Evolutionary conservation across 306 rosid genomes (phyloP), one percentile per base, ranked within the genome.

Genomic region (Prunus armeniaca): DNA sequence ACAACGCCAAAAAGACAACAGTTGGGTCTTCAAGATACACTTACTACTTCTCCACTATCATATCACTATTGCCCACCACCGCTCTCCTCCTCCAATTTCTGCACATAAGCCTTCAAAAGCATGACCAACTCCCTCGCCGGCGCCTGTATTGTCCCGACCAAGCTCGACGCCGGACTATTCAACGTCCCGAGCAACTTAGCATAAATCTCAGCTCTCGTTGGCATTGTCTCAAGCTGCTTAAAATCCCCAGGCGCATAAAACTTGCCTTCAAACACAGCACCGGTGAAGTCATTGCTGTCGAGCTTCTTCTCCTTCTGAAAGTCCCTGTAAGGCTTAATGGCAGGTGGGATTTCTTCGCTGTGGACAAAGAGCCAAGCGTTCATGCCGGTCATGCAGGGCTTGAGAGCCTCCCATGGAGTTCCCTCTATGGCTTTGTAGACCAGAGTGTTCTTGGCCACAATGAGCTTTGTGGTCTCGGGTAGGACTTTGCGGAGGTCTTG

Each of bases 341-440:
- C 96, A 0, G 91, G 64, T 1, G 97, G 98, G 17, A 95, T 92
- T 73, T 95, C 98, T 81, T 95, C 97, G 4, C 89, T 80, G 78
- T 92, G 98, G n/a, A 95, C 93, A 34, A 95, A 95, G 20, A 95
- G 83, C 98, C 98, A 94, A 10, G 84, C 95, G 34, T 95, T 95
- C 98, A 94, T 94, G 2, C 98, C 98, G 67, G 73, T 95, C 98
- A 95, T 92, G 63, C 98, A 95, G 9, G 98, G 98, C 51, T 88
- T 90, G 43, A 95, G 73, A 0, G 80, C 86, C 76, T 90, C 97
- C 95, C 96, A 92, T 5, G 76, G 69, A 0, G 98, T 95, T 0
- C 98, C 98, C 47, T 95, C 97, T 2, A 92, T 30, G 14, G 98
- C 97, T 49, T 92, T 95, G 79, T 63, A 87, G 2, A 95, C 98